A percentile compares a stretch with the other conserved stretches of the same genome.
Evolutionary conservation across 768 basidiomycete genomes (phyloP).

Genomic region (Boletus rufocinnamomeus): DNA sequence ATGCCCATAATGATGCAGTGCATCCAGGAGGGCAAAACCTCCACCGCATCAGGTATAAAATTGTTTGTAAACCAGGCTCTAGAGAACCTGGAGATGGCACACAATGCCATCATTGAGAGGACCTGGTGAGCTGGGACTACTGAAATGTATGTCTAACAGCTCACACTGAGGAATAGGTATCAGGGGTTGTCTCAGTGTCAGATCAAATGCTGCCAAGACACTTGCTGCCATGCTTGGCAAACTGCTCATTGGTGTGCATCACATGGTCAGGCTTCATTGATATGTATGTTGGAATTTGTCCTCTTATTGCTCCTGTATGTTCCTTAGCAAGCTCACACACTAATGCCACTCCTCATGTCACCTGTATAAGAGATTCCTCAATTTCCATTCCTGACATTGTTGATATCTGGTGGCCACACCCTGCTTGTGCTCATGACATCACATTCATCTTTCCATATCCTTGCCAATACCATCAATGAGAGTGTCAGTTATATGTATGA

Average conservation of each 20-base stretch:
- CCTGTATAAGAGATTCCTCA: slow-evolving; percentile 42
- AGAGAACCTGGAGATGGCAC: too few relatives aligned
- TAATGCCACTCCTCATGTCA: slow-evolving; percentile 74
- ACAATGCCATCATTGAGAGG: too few relatives aligned
- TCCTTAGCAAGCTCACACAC: slow-evolving; percentile 86
- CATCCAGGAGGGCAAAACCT: too few relatives aligned
- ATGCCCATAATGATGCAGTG: too few relatives aligned
- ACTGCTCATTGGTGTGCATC: slow-evolving; percentile 88
- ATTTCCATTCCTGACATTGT: slow-evolving; percentile 87
- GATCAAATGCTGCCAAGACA: slow-evolving; percentile 80
- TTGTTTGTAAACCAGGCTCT: too few relatives aligned
- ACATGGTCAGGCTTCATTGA: slow-evolving; percentile 66
- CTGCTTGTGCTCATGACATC: slow-evolving; percentile 76
- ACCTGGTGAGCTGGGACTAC: slow-evolving; percentile 51
- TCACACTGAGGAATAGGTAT: slow-evolving; percentile 51
- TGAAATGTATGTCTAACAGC: not conserved
- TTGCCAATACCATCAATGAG: slow-evolving; percentile 75
- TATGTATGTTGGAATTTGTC: not conserved
- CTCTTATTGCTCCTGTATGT: not conserved
- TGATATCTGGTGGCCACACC: slow-evolving; percentile 95
- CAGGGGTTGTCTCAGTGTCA: slow-evolving; percentile 76
- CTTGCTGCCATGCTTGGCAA: slow-evolving; percentile 77
- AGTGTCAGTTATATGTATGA: slow-evolving; percentile 82
- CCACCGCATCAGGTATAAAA: too few relatives aligned
- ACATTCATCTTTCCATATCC: slow-evolving; percentile 56